Conservation (phyloP, 202 grass and related monocot species). For the Zoysia matrella region DNA sequence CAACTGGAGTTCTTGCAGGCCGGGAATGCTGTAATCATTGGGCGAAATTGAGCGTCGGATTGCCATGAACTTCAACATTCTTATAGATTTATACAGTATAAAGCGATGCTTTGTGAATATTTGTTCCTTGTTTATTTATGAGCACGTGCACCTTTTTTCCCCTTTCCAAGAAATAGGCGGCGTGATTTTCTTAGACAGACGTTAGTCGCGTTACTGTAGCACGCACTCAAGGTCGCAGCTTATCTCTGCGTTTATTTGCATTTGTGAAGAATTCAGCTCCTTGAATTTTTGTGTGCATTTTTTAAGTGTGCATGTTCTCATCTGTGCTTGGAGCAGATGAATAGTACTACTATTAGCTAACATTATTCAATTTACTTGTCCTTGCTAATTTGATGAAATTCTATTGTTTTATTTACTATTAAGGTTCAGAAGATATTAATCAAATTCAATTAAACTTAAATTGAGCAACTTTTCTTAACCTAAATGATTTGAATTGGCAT, state of each 20-base stretch:
- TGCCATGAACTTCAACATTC: no score
- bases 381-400: background rate
- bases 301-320: background rate
- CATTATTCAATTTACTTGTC: background rate
- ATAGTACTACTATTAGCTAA: background rate
- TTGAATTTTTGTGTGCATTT: background rate
- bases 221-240: background rate
- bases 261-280: background rate
- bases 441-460: background rate
- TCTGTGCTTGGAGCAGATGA: background rate
- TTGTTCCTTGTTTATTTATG: background rate
- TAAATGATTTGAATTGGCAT: no score
- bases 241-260: background rate
- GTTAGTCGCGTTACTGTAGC: background rate
- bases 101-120: background rate
- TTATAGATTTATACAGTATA: background rate
- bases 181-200: background rate
- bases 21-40: background rate
- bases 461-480: background rate
- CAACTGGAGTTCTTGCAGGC: no score
- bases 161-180: background rate
- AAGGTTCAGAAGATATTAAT: background rate
- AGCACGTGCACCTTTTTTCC: background rate
- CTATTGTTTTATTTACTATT: slow-evolving; percentile 2
- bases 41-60: no score